Percentiles rank a stretch among this genome's conserved stretches.
These are phyloP conservation scores for Lepidium sativum DNA, from an alignment of 345 rosid species.

Conservation along the genomic window DNA sequence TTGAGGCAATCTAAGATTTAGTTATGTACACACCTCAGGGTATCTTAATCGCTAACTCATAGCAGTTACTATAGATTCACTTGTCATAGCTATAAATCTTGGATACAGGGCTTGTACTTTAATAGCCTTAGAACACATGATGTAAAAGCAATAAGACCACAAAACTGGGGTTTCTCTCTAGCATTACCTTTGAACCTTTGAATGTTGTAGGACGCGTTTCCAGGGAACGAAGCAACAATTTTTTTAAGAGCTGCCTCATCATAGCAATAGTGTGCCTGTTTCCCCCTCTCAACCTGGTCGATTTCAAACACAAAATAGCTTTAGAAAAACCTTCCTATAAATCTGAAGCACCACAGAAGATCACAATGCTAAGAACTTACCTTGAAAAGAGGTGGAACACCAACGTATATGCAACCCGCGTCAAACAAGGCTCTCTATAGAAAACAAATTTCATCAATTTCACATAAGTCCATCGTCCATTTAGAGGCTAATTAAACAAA, in stretches of 20 bases:
- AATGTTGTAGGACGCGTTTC: conserved; percentile 79
- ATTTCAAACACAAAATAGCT: conserved; percentile 9
- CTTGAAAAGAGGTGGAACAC: conserved; percentile 97
- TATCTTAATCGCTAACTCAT: background rate
- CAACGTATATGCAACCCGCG: conserved; percentile 89
- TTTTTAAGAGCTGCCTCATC: conserved; percentile 63
- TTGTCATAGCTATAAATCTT: background rate
- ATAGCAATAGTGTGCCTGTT: conserved; percentile 68
- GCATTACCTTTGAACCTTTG: conserved; percentile 91
- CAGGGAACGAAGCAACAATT: conserved; percentile 50
- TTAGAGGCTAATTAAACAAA: background rate
- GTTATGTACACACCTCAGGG: background rate
- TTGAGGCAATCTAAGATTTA: background rate
- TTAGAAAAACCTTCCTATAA: conserved; percentile 27
- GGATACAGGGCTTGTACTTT: background rate
- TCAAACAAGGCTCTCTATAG: conserved; percentile 82
- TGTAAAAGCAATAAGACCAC: background rate
- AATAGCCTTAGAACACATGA: background rate
- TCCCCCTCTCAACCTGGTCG: conserved; percentile 88
- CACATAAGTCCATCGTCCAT: background rate
- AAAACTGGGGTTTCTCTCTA: background rate
- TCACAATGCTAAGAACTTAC: conserved; percentile 29
- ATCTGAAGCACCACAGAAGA: conserved; percentile 5
- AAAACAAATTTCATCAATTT: conserved; percentile 1
- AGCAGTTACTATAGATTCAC: background rate